Evolutionary conservation across 495 filamentous ascomycete genomes (phyloP), one percentile per base, ranked within the genome.

Genomic region (Lophiostoma macrostomum): DNA sequence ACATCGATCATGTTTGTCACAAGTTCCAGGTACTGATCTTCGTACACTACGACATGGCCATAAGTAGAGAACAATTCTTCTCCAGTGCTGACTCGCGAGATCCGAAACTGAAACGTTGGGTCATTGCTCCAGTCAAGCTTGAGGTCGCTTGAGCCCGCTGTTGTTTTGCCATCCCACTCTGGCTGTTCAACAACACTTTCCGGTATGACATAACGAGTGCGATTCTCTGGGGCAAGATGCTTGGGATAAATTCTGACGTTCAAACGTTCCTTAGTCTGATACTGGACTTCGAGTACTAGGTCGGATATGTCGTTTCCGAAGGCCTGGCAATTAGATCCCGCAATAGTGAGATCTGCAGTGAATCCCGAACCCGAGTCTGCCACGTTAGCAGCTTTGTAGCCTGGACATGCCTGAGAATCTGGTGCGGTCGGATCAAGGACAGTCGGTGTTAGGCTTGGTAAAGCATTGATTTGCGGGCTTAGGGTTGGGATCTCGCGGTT

Each of bases 21-120:
- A 61, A 83, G 80, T 50, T 84, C 80, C n/a, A 82, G 72, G 56
- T 82, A 84, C 39, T 84, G 80, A 48, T 82, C 69, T 54, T 84
- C 80, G 58, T 74, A 84, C 0, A 83, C 77, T 34, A 83, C 54
- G 3, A 73, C 72, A 13, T 72, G 76, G 8, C 76, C 77, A 11
- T 62, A 62, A 0, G 80, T 84, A 38, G 76, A 67, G 47, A 83
- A 82, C 0, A 84, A 60, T 0, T 72, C 69, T 61, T 83, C 80
- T 1, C 75, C 73, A n/a, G 74, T 82, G 5, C n/a, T n/a, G n/a
- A 73, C 71, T 49, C 72, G 73, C 11, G 80, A 74, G 29, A 64
- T 69, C 39, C 73, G 74, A 67, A 83, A 82, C 13, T 68, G 69
- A 64, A 84, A 84, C 0, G 74, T 73, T 1, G 80, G 77, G n/a